Evolutionary conservation across 805 yeast genomes (phyloP), one percentile per base, ranked within the genome.

Genomic region (Phaffomyces thermotolerans): DNA sequence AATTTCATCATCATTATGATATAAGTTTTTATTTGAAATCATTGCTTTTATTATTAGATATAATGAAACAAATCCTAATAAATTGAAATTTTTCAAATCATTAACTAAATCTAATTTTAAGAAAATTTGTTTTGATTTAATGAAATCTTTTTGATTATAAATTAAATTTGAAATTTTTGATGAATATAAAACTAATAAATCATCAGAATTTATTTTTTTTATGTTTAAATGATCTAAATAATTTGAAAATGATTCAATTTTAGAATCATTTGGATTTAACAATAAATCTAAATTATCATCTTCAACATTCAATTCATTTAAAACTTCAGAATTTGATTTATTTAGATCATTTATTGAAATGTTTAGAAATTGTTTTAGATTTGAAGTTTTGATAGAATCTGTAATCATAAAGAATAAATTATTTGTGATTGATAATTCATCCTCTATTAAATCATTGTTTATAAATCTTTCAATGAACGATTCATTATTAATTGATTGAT

Each of bases 61-160:
- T 25, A 62, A 43, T 3, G 65, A 56, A 8, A 66, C 58, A 45
- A 62, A 62, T 2, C 66, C 65, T 24, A 62, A 40, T 8, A 62
- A 36, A 7, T 45, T 24, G 49, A 58, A 49, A 22, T 47, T 36
- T 20, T 50, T 39, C 17, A 47, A 34, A 17, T 49, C 38, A 17
- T 41, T 17, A 7, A 14, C 40, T 6, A 54, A 30, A 34, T 57
- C 52, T 25, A 58, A 34, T 40, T 51, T 56, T 23, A 44, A 37
- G 34, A 62, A 48, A 57, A 61, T 56, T 30, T 51, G 49, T 37
- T 48, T 40, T 13, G 60, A 58, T 31, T 44, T 48, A 3, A 39
- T 36, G 29, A 41, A 55, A 39, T 60, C 60, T 34, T 50, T 50
- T 43, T 57, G 50, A 4, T 47, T 46, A 38, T 52, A 52, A 9